Evolutionary conservation across 108 stramenopile genomes (phyloP).

Genomic region (Stephanodiscus triporus): DNA sequence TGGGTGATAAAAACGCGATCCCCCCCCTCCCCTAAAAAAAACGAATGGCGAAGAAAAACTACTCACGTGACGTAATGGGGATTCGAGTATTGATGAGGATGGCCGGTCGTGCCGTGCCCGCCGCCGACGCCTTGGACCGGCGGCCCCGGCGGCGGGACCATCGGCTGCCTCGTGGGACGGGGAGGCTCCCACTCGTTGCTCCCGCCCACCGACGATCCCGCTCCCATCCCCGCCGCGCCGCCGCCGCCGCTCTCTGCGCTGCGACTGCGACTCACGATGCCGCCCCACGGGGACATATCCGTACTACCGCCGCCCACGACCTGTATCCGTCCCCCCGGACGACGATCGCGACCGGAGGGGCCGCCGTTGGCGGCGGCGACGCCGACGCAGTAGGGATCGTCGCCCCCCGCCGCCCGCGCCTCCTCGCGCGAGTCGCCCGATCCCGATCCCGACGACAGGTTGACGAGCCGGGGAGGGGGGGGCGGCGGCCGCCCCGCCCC

Average conservation of each 20-base stretch:
- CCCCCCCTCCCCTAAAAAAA: too few species aligned
- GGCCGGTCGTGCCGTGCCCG: background rate
- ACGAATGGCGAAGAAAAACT: too few species aligned
- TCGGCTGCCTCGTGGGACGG: slow-evolving; percentile 1
- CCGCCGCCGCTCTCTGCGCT: slow-evolving; percentile 9
- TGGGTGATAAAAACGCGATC: too few species aligned
- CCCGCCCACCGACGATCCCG: background rate
- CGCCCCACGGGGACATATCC: background rate
- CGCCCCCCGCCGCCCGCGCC: too few species aligned
- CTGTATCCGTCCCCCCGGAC: background rate
- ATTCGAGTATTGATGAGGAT: background rate
- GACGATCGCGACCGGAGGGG: too few species aligned
- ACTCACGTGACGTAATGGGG: background rate
- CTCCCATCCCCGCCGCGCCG: background rate
- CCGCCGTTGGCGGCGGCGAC: too few species aligned
- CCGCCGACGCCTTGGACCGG: background rate
- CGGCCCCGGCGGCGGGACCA: slow-evolving; percentile 9
- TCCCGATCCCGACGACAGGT: background rate
- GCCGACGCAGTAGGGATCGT: too few species aligned
- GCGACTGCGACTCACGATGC: background rate
- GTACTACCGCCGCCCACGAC: slow-evolving; percentile 11
- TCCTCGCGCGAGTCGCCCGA: background rate
- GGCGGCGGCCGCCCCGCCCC: too few species aligned
- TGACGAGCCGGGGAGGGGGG: background rate
- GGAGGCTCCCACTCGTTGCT: slow-evolving; percentile 24